phyloP scores from a whole-genome alignment of 441 rosid species.

The Populus tomentosa region DNA sequence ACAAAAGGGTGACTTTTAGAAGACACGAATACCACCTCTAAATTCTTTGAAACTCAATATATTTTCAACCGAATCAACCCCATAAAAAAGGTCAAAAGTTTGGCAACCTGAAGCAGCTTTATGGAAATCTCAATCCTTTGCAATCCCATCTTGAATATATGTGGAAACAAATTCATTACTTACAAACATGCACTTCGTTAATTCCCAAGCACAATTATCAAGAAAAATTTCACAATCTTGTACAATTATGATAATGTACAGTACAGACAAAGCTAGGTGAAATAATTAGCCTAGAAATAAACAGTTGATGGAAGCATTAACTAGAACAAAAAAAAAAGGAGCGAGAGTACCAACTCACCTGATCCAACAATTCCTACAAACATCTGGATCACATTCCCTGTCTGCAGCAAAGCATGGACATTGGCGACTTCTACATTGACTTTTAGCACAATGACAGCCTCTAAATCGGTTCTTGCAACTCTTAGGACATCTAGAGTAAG shows the following conservation, averaged over 20 bases:
- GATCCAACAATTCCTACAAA: constrained; percentile 99
- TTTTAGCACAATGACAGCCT: constrained; percentile 99
- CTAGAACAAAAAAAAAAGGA: neutral
- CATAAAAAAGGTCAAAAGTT: neutral
- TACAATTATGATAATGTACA: neutral
- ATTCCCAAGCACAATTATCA: neutral
- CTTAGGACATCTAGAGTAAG: constrained; percentile 74
- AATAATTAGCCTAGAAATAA: neutral
- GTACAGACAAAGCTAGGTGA: neutral
- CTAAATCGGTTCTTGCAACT: constrained; percentile 98
- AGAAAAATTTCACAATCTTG: neutral
- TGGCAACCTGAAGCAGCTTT: neutral
- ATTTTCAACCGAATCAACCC: neutral
- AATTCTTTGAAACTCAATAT: neutral
- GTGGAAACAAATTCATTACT: neutral
- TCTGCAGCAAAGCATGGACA: constrained; percentile 99
- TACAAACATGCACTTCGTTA: neutral
- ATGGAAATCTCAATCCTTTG: neutral
- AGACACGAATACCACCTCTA: neutral
- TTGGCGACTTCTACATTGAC: constrained; percentile 98
- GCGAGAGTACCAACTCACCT: constrained; percentile 43
- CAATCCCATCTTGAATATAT: neutral
- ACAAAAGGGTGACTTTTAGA: neutral
- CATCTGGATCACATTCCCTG: constrained; percentile 98
- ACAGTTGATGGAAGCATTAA: neutral